Base-by-base conservation (phyloP, 495 filamentous ascomycete species). In the Aspergillus avenaceus region DNA sequence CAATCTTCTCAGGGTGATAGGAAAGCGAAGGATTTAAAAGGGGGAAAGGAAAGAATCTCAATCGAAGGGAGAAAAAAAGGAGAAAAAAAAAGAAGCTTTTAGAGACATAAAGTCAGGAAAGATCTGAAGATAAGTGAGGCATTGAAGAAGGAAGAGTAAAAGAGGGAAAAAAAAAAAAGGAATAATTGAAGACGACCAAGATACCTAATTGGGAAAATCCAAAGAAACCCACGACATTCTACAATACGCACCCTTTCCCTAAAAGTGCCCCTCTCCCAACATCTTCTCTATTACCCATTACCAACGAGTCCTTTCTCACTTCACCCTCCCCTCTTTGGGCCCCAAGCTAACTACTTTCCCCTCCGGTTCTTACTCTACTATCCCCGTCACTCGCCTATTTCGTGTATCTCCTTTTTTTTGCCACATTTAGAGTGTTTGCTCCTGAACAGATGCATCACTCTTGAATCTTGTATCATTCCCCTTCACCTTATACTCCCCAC, bases 371-470 rank as follows among this genome's bases (percentile, higher is more conserved):
- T 52, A n/a, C n/a, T n/a, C n/a, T n/a, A n/a, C n/a, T n/a, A 43
- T 53, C 28, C 11, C 19, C 5, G 14, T 27, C 25, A n/a, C n/a
- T n/a, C n/a, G n/a, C 44, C 13, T 43, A 24, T 55, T 40, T 52
- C 41, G 23, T 51, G 32, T 50, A 19, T 42, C 25, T 32, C 41
- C 22, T 19, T 24, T 47, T 48, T 41, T 52, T 34, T 48, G 2
- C 16, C 42, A 18, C 26, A 9, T 18, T 14, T 13, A 38, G 34
- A 38, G 21, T 14, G 9, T 9, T 16, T 38, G 21, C n/a, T 36
- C 12, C 32, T 36, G 22, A 49, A 41, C 50, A 48, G 45, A 56
- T 60, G 57, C 49, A 50, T 49, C 42, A 22, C 12, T 32, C 22
- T 27, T 45, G 31, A 45, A 11, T 14, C 8, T n/a, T 45, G 26